These are phyloP conservation scores for Phytophthora tubulina DNA, from an alignment of 352 stramenopile species.

Conservation along the genomic window DNA sequence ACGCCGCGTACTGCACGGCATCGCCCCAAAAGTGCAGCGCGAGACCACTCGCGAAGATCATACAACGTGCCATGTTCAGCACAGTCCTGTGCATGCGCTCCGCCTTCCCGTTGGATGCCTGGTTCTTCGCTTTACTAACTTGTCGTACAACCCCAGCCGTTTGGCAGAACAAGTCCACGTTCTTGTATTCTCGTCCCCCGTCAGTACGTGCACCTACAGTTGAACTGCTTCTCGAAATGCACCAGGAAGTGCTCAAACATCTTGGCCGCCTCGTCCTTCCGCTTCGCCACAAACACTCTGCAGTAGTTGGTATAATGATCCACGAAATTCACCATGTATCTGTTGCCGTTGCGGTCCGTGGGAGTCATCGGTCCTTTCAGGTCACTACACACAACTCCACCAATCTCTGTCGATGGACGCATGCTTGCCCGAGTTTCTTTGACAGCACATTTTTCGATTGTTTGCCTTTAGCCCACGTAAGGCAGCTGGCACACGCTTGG, in stretches of 20 bases:
- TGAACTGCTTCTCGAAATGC: slow-evolving; percentile 9
- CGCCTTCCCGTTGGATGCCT: slow-evolving; percentile 41
- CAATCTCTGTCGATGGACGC: slow-evolving; percentile 17
- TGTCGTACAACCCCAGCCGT: slow-evolving; percentile 25
- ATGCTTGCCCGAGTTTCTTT: slow-evolving; percentile 5
- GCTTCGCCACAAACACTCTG: slow-evolving; percentile 23
- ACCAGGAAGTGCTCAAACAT: slow-evolving; percentile 16
- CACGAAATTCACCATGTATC: slow-evolving; percentile 28
- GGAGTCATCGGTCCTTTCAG: slow-evolving; percentile 17
- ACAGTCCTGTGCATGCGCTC: slow-evolving; percentile 45
- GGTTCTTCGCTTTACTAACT: slow-evolving; percentile 28
- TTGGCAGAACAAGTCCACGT: slow-evolving; percentile 35
- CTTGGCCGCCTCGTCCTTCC: slow-evolving; percentile 9
- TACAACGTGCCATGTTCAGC: slow-evolving; percentile 40
- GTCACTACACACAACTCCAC: slow-evolving; percentile 21
- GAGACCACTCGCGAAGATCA: slow-evolving; percentile 37
- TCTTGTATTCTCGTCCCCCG: slow-evolving; percentile 36
- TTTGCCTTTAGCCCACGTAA: slow-evolving; percentile 19
- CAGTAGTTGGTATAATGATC: slow-evolving; percentile 23
- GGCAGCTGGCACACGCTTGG: background rate
- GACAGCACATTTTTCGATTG: slow-evolving; percentile 1
- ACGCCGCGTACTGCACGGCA: slow-evolving; percentile 35
- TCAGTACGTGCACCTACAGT: slow-evolving; percentile 22
- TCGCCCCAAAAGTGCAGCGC: slow-evolving; percentile 37
- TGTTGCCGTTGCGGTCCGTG: background rate